phyloP scores from a whole-genome alignment of 1,139 yeast genomes.

The Taphrina confusa region DNA sequence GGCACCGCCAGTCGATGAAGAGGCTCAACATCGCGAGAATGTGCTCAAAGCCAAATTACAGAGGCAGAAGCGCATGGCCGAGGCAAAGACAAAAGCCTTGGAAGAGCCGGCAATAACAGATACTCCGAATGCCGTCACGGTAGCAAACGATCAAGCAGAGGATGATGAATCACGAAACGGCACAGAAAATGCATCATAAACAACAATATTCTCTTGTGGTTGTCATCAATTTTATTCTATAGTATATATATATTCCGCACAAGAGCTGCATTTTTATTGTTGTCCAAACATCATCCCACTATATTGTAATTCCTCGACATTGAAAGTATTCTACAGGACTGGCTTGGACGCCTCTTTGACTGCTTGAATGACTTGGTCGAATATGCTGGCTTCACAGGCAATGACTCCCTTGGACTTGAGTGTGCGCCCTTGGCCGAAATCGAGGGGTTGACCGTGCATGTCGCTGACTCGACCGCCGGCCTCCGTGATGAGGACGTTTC shows the following conservation, averaged over 20 bases:
- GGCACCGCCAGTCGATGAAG: not conserved
- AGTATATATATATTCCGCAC: no score
- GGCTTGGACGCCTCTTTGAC: conserved; percentile 29
- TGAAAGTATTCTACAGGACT: conserved; percentile 2
- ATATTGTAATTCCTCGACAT: no score
- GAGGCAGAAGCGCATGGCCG: conserved; percentile 10
- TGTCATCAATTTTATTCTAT: no score
- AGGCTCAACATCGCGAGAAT: conserved; percentile 4
- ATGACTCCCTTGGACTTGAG: conserved; percentile 84
- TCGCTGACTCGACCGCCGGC: conserved; percentile 93
- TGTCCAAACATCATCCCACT: no score
- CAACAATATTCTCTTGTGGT: no score
- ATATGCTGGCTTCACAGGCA: conserved; percentile 50
- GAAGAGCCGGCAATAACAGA: not conserved
- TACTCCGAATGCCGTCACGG: no score
- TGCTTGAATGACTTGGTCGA: conserved; percentile 30
- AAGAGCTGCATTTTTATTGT: no score
- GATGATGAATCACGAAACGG: no score
- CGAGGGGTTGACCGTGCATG: conserved; percentile 65
- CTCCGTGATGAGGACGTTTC: conserved; percentile 78
- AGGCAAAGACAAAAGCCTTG: not conserved
- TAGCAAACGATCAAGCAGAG: no score
- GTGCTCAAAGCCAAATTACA: conserved; percentile 2
- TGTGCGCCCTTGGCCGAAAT: conserved; percentile 86
- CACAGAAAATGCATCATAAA: no score